A percentile compares a stretch with the other conserved stretches of the same genome.
phyloP scores from a whole-genome alignment of 139 green algal species.

The Dunaliella sp. region DNA sequence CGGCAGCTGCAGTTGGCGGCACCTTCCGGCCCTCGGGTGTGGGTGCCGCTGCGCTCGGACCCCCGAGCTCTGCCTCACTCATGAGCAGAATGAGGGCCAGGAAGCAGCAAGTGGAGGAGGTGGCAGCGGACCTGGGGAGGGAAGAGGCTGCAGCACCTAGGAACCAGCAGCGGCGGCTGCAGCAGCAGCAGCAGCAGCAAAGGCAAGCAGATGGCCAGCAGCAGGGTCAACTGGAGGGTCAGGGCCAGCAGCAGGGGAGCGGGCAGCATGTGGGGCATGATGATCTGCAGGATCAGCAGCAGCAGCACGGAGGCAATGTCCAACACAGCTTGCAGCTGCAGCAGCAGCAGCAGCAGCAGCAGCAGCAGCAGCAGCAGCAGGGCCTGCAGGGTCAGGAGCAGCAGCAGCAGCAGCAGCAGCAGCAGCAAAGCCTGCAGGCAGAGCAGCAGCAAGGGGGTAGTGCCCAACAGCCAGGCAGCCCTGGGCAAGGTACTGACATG shows the following conservation, averaged over 20 bases:
- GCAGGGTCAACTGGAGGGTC: background rate
- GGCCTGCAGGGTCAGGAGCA: background rate
- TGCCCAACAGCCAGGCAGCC: background rate
- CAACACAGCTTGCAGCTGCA: background rate
- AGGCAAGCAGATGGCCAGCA: background rate
- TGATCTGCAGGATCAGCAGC: background rate
- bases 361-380: slow-evolving; percentile 12
- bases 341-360: slow-evolving; percentile 10
- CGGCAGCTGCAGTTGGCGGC: background rate
- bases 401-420: slow-evolving; percentile 4
- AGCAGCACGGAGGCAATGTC: background rate
- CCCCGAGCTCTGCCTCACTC: slow-evolving; percentile 1
- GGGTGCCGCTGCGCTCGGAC: background rate
- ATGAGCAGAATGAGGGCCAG: slow-evolving; percentile 24
- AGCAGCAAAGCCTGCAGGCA: slow-evolving; percentile 4
- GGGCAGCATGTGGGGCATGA: slow-evolving; percentile 10
- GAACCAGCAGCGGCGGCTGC: slow-evolving; percentile 10
- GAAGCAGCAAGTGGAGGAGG: slow-evolving; percentile 15
- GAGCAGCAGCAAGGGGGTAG: background rate
- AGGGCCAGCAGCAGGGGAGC: background rate
- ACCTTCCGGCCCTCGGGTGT: background rate
- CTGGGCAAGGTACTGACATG: background rate
- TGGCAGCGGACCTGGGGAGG: background rate
- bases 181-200: background rate
- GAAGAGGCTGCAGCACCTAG: slow-evolving; percentile 4